Conservation (phyloP, 768 basidiomycete genomes). For the Cystofilobasidium macerans region DNA sequence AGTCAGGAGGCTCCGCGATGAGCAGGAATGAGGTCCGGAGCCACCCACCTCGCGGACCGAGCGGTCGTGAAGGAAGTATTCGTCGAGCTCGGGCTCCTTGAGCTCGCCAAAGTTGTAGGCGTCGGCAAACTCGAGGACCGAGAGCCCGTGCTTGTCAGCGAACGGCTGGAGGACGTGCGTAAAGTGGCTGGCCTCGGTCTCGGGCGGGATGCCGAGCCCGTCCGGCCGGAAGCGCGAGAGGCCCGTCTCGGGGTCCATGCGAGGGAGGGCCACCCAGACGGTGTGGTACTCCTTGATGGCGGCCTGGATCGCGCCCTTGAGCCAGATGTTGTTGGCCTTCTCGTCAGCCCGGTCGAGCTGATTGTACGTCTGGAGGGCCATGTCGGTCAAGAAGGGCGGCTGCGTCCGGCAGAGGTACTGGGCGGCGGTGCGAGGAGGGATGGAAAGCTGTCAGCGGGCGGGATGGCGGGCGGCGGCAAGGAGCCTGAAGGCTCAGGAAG, state of each 20-base stretch:
- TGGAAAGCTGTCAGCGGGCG: background rate
- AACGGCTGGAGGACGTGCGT: conserved; percentile 94
- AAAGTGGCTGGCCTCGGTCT: conserved; percentile 97
- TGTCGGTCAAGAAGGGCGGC: conserved; percentile 96
- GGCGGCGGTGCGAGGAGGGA: conserved; percentile 36
- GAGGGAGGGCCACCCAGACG: conserved; percentile 88
- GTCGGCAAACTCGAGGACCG: conserved; percentile 91
- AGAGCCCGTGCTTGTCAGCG: conserved; percentile 81
- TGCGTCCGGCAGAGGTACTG: conserved; percentile 88
- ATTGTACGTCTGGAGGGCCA: conserved; percentile 95
- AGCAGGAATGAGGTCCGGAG: background rate
- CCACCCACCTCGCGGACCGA: conserved; percentile 88
- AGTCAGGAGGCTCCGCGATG: background rate
- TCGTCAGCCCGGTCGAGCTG: conserved; percentile 78
- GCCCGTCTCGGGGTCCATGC: conserved; percentile 87
- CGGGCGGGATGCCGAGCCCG: conserved; percentile 90
- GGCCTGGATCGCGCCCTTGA: conserved; percentile 89
- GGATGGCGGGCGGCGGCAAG: background rate
- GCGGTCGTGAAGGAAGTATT: conserved; percentile 95
- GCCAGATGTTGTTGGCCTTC: conserved; percentile 72
- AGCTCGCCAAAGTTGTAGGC: conserved; percentile 78
- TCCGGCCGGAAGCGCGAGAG: conserved; percentile 88
- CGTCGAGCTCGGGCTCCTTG: conserved; percentile 79
- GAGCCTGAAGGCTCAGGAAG: too few relatives aligned
- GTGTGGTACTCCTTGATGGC: conserved; percentile 99